phyloP scores from a whole-genome alignment of 208 protist genomes.

The Trichomonas gallinae region DNA sequence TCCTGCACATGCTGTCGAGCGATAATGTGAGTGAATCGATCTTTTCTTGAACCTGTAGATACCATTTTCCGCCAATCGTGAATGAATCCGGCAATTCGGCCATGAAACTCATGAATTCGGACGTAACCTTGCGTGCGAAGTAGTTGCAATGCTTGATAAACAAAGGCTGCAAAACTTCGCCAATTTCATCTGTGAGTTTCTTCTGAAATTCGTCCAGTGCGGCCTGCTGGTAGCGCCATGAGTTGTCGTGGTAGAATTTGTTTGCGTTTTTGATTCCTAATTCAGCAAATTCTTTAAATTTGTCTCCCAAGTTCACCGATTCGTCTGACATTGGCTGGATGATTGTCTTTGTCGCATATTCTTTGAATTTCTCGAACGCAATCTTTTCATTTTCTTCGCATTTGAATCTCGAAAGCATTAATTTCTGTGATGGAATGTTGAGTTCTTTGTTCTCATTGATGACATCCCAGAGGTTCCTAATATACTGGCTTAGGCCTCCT shows the following conservation, averaged over 20 bases:
- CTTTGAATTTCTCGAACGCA: background rate
- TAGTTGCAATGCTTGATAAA: background rate
- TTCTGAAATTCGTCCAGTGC: background rate
- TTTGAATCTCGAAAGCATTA: slow-evolving; percentile 26
- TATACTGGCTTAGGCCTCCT: background rate
- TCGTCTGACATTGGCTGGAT: background rate
- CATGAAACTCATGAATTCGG: background rate
- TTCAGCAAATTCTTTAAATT: background rate
- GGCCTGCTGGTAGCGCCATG: background rate
- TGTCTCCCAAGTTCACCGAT: background rate
- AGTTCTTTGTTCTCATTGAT: slow-evolving; percentile 26
- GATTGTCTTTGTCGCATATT: background rate
- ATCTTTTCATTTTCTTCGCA: slow-evolving; percentile 17
- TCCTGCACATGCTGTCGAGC: background rate
- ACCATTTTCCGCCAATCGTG: background rate
- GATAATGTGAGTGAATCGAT: background rate
- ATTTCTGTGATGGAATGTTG: slow-evolving; percentile 31
- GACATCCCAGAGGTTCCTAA: slow-evolving; percentile 11
- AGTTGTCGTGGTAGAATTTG: background rate
- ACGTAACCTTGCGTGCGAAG: background rate
- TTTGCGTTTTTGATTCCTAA: background rate
- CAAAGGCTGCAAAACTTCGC: background rate
- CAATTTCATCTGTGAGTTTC: background rate
- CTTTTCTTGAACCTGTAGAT: background rate
- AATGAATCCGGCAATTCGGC: background rate